Evolutionary conservation across 352 stramenopile genomes (phyloP).

Genomic region (Phytopythium oedochilum): DNA sequence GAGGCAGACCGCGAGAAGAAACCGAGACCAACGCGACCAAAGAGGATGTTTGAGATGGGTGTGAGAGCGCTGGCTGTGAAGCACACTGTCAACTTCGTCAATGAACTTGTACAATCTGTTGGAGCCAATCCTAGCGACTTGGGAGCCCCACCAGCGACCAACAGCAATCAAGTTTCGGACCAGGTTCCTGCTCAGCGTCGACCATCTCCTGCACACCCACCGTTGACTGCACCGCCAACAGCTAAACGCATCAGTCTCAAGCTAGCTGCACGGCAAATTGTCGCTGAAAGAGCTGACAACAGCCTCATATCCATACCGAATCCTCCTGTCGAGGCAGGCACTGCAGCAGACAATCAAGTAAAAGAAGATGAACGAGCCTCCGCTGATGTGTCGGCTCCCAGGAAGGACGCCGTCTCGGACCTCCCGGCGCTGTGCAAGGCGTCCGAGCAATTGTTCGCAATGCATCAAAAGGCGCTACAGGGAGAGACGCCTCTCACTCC

Average conservation of each 20-base stretch:
- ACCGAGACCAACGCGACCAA: conserved; percentile 17
- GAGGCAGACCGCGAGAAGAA: conserved; percentile 52
- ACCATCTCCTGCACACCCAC: background rate
- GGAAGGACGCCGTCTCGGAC: conserved; percentile 33
- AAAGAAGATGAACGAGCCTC: background rate
- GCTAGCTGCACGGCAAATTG: background rate
- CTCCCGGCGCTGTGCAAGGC: conserved; percentile 25
- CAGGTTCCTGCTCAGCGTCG: background rate
- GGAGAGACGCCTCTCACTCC: conserved; percentile 13
- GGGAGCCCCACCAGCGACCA: conserved; percentile 1
- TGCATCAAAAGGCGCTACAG: conserved; percentile 17
- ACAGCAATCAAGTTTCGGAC: conserved; percentile 6
- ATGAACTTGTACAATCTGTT: conserved; percentile 15
- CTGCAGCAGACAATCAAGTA: background rate
- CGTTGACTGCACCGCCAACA: background rate
- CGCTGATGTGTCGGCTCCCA: background rate
- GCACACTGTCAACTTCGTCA: conserved; percentile 41
- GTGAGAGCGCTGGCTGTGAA: conserved; percentile 37
- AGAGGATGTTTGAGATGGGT: conserved; percentile 18
- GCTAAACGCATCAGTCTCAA: conserved; percentile 1
- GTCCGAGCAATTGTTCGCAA: conserved; percentile 29
- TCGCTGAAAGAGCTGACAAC: background rate
- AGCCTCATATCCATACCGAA: background rate
- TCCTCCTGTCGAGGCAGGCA: background rate
- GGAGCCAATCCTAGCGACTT: background rate